These are phyloP conservation scores for Tetrahymena elliotti DNA, from an alignment of 73 alveolate genomes.

Conservation along the genomic window DNA sequence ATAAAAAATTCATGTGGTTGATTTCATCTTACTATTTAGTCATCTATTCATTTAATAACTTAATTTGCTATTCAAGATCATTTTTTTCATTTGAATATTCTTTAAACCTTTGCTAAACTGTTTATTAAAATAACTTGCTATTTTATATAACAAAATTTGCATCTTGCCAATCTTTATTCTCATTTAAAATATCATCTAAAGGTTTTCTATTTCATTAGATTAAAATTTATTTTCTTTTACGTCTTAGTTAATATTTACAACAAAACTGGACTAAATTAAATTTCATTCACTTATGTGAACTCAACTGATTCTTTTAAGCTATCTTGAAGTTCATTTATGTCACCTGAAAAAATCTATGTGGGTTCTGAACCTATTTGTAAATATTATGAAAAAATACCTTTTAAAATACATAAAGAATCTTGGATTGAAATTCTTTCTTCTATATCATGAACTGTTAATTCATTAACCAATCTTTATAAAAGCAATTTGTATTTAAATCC, in stretches of 20 bases:
- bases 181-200: neutral
- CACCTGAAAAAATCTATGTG: neutral
- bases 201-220: neutral
- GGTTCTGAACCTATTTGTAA: neutral
- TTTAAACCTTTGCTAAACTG: neutral
- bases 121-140: neutral
- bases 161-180: neutral
- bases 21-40: neutral
- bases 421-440: neutral
- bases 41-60: neutral
- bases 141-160: neutral
- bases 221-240: neutral
- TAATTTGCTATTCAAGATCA: neutral
- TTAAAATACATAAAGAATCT: neutral
- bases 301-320: neutral
- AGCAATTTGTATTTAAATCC: neutral
- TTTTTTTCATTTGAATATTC: neutral
- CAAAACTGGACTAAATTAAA: neutral
- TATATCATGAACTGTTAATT: neutral
- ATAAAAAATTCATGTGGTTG: neutral
- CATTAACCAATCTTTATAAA: neutral
- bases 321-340: neutral
- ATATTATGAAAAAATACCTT: neutral
- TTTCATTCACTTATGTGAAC: neutral
- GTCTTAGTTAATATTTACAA: neutral